Base-by-base conservation (phyloP, 495 filamentous ascomycete species). In the Viridothelium virens region DNA sequence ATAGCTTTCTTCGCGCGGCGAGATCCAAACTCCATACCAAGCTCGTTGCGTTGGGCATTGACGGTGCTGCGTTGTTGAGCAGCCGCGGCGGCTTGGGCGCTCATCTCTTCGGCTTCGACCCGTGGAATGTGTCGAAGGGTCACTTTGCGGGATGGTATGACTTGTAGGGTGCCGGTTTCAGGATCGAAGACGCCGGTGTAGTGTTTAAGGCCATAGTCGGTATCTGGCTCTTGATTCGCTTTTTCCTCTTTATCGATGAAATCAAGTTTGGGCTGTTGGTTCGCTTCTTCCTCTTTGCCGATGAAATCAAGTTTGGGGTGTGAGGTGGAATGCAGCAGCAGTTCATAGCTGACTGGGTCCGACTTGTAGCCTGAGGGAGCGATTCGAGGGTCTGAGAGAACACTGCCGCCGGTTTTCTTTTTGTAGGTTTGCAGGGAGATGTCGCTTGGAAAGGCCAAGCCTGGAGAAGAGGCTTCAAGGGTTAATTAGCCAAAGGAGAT, bases 1-100 rank as follows among this genome's bases (percentile, higher is more conserved):
- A 93, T 86, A 1, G 88, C 89, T 77, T 96, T 96, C 80, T 89
- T 89, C 2, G 95, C 86, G 78, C 95, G 95, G 79, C 91, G 95
- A 41, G 91, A 96, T 69, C 94, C 95, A 78, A 98, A 98, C 61
- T 88, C 86, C 71, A 91, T 84, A 67, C 91, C 94, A 4, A 98
- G 87, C 44, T 86, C 84, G 56, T 84, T 87, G 67, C 85, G 85
- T 61, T 71, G 69, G 31, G 76, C 47, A 56, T 53, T 38, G 36
- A 59, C 25, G 11, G 34, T 39, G 47, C 6, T 39, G 34, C 36
- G 66, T 34, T 70, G 62, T 38, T 65, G 56, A 18, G 61, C 75
- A 3, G 65, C 69, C 47, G 74, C 69, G 10, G 73, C 72, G 44
- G 78, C 80, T 56, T 77, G 74, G 78, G 56, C 90, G 82, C 59